Conservation (phyloP, 1,284 basidiomycete genomes). For the Cryptococcus hybrid region DNA sequence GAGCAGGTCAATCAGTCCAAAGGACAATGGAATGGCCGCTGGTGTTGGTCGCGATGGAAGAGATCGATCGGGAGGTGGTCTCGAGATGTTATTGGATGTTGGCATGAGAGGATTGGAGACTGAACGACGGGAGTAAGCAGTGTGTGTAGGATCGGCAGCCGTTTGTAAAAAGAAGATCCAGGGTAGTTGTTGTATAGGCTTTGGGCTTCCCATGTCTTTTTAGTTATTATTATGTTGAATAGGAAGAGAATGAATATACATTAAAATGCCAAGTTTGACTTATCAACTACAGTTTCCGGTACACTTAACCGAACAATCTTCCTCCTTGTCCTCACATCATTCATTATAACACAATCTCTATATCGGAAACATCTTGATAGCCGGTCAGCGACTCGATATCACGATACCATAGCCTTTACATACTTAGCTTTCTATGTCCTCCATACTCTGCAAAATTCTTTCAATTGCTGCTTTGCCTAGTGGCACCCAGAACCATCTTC, state of each 20-base stretch:
- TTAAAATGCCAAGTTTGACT: no score
- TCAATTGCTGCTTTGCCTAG: conserved; percentile 62
- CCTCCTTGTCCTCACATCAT: no score
- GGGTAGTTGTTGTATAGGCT: not conserved
- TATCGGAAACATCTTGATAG: no score
- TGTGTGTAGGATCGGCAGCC: not conserved
- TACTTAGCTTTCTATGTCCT: conserved; percentile 10
- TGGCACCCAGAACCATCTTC: conserved; percentile 72
- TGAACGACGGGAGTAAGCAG: not conserved
- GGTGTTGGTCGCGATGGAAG: not conserved
- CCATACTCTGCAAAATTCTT: conserved; percentile 37
- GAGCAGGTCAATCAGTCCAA: conserved; percentile 5
- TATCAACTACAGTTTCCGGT: no score
- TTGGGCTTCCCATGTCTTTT: not conserved
- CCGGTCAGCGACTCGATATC: not conserved
- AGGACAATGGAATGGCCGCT: conserved; percentile 2
- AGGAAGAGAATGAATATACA: no score
- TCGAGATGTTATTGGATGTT: conserved; percentile 33
- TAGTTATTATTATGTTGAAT: no score
- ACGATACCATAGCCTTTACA: not conserved
- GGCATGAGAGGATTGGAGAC: conserved; percentile 13
- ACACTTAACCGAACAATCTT: no score
- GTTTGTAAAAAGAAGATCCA: not conserved
- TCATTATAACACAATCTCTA: no score
- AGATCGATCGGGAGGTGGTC: conserved; percentile 17